phyloP scores from a whole-genome alignment of 768 basidiomycete genomes.

The Boletus tomentosulus region DNA sequence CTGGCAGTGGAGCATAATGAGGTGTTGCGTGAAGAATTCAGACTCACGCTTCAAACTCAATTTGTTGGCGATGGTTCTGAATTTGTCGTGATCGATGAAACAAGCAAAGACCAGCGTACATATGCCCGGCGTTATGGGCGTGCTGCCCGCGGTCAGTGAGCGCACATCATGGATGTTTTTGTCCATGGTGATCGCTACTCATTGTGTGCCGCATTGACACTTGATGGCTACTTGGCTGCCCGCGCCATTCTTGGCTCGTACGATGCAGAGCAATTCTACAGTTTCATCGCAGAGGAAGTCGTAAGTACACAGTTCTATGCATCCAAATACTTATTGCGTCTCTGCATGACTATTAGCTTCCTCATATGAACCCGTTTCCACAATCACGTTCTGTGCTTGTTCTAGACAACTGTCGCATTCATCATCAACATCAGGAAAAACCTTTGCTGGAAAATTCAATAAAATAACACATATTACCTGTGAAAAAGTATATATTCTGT shows the following conservation, averaged over 20 bases:
- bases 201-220: conserved; percentile 33
- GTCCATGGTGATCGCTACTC: conserved; percentile 29
- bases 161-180: conserved; percentile 22
- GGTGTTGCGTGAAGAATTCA: background rate
- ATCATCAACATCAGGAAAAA: too few species aligned
- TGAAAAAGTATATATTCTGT: too few species aligned
- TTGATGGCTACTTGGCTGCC: background rate
- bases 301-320: background rate
- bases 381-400: too few species aligned
- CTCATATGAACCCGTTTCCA: too few species aligned
- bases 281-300: conserved; percentile 27
- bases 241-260: conserved; percentile 32
- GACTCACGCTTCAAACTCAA: background rate
- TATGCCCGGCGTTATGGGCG: conserved; percentile 25
- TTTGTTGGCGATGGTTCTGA: conserved; percentile 1
- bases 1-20: conserved; percentile 1
- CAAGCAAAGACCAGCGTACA: conserved; percentile 20
- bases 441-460: too few species aligned
- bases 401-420: too few species aligned
- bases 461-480: too few species aligned
- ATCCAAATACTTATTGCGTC: too few species aligned
- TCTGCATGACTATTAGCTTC: too few species aligned
- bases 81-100: conserved; percentile 10
- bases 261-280: conserved; percentile 30
- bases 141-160: conserved; percentile 16